phyloP scores from a whole-genome alignment of 192 early-diverging fungal genomes.

The Coemansia sp. region DNA sequence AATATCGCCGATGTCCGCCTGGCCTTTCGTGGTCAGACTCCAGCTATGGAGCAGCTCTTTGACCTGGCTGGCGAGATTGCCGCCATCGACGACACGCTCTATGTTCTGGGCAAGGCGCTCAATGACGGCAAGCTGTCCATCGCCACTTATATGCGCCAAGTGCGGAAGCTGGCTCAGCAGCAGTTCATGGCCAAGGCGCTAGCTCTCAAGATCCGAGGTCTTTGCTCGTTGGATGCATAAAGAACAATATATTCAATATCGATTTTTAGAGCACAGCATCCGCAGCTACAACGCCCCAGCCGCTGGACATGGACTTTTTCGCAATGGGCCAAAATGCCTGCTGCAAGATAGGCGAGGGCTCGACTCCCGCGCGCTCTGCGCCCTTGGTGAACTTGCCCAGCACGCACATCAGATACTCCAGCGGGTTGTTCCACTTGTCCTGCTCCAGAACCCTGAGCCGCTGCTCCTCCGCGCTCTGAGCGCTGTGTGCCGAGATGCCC shows the following conservation, averaged over 20 bases:
- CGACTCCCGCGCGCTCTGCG: slow-evolving; percentile 42
- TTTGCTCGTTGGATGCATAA: slow-evolving; percentile 22
- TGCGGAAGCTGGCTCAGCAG: slow-evolving; percentile 77
- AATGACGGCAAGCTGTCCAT: slow-evolving; percentile 72
- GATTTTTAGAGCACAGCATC: slow-evolving; percentile 32
- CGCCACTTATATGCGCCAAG: slow-evolving; percentile 75
- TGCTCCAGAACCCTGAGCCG: slow-evolving; percentile 35
- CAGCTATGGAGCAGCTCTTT: slow-evolving; percentile 65
- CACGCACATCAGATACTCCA: slow-evolving; percentile 52
- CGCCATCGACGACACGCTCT: slow-evolving; percentile 85
- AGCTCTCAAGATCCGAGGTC: slow-evolving; percentile 63
- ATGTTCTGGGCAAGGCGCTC: slow-evolving; percentile 76
- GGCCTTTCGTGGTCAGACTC: slow-evolving; percentile 40
- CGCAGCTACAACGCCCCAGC: slow-evolving; percentile 41
- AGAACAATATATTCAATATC: not conserved
- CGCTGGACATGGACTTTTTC: slow-evolving; percentile 38
- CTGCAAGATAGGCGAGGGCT: slow-evolving; percentile 46
- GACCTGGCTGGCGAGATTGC: slow-evolving; percentile 86
- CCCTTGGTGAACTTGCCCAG: slow-evolving; percentile 36
- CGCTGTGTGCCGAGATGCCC: slow-evolving; percentile 1
- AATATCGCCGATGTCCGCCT: slow-evolving; percentile 16
- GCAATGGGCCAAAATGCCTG: slow-evolving; percentile 53
- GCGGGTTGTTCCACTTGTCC: slow-evolving; percentile 49
- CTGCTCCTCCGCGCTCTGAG: slow-evolving; percentile 27
- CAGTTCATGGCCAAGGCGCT: slow-evolving; percentile 87